Base-by-base conservation (phyloP, 371 early-diverging fungal genomes). In the Polyrhizophydium stewartii region DNA sequence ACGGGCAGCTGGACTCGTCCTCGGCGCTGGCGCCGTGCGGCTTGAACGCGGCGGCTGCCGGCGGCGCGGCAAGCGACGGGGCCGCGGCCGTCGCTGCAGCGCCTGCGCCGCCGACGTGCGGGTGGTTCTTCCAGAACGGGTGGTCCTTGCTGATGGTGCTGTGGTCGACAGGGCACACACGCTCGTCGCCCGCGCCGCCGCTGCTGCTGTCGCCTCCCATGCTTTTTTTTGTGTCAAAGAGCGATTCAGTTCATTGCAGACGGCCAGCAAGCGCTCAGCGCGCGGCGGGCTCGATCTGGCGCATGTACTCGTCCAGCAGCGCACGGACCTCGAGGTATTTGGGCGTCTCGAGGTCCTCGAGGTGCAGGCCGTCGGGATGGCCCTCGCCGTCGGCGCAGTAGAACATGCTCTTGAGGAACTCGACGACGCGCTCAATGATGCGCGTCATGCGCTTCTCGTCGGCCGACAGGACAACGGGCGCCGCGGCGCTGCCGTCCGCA, bases 331-430 rank as follows among this genome's bases (percentile, higher is more conserved):
- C 46, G 27, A 51, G 21, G 52, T 73, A 70, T 37, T 56, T 33
- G 31, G 33, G 43, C 22, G 45, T 56, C 57, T 72, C 72, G 46
- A 68, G 46, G 49, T 68, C 61, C 16, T 46, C 51, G 50, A 68
- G 25, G 21, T 37, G 22, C 45, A 65, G 63, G 37, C 72, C 72
- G 32, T 47, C 56, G 41, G 50, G 47, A 40, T 38, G n/a, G 1
- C 72, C 72, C 50, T 65, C 69, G 3, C 65, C 45, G 13, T 68
- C 66, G n/a, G n/a, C n/a, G 60, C 72, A 72, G 55, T 60, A 63
- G 50, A 68, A 68, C 38, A 72, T 52, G 16, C 64, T 58, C 25
- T 62, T 55, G 21, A 62, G 2, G 12, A 49, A 25, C 45, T 62
- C 62, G 19, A 62, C 37, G 25, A 56, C 19, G 22, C 60, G 19